Evolutionary conservation across 495 filamentous ascomycete species (phyloP).

Genomic region (Penicillium salamii): DNA sequence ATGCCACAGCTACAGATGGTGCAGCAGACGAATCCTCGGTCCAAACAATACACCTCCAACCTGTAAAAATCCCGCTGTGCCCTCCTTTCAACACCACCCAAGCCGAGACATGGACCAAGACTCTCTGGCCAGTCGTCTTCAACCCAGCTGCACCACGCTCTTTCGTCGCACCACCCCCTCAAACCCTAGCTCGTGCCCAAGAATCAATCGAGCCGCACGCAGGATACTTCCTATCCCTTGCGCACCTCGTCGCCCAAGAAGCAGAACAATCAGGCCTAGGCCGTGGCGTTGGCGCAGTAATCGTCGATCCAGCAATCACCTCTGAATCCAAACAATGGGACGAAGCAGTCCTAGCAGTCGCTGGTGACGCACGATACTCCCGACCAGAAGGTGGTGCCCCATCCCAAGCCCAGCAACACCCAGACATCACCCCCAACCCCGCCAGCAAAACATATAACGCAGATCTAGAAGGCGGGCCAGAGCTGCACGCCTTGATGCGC

Average conservation of each 20-base stretch:
- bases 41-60: constrained; percentile 39
- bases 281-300: constrained; percentile 73
- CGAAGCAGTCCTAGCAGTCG: constrained; percentile 61
- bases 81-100: constrained; percentile 72
- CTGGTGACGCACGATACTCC: constrained; percentile 73
- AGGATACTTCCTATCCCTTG: constrained; percentile 65
- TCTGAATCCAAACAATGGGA: constrained; percentile 20
- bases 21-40: constrained; percentile 10
- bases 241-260: constrained; percentile 59
- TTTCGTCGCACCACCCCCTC: constrained; percentile 42
- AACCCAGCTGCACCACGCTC: constrained; percentile 64
- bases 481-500: constrained; percentile 80
- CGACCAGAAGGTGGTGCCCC: constrained; percentile 41
- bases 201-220: constrained; percentile 55
- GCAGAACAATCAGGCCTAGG: constrained; percentile 56
- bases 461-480: constrained; percentile 60
- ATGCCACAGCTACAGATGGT: constrained; percentile 13
- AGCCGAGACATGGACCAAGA: constrained; percentile 70
- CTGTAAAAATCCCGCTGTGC: constrained; percentile 65
- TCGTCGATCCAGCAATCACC: constrained; percentile 58
- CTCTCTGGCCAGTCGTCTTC: constrained; percentile 87
- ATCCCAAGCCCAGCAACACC: constrained; percentile 22
- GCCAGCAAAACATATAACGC: constrained; percentile 26
- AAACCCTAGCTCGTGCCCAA: constrained; percentile 55
- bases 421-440: constrained; percentile 27